Base-by-base conservation (phyloP, 257 asterid species). In the Fraxinus anomala region DNA sequence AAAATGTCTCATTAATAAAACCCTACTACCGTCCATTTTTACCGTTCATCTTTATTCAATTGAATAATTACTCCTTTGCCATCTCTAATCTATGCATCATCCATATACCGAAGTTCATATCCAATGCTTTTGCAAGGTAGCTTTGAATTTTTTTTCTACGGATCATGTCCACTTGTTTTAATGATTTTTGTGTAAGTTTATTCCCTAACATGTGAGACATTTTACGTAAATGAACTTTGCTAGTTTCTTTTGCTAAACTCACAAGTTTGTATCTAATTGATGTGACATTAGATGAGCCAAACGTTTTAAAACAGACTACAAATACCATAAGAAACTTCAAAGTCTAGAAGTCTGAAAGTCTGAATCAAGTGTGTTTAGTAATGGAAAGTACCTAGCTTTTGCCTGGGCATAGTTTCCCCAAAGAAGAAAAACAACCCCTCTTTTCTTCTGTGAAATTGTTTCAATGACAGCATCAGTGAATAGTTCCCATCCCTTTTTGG, bases 321-420 rank as follows among this genome's bases (percentile, higher is more conserved):
- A 8, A 61, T 61, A 63, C 34, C 69, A 63, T 63, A 23, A 63
- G n/a, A 63, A 63, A 24, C 17, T 63, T 63, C 34, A 8, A 63
- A 23, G 68, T 16, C 65, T 49, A 1, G 0, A 26, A 63, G 69
- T 16, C 65, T 49, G 5, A 0, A 26, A 63, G 69, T 63, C 69
- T 61, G 69, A 71, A 30, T 73, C 36, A 42, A 34, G 42, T 42
- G 68, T 49, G 79, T 36, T 28, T 63, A 42, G 6, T 54, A 59
- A 54, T 66, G 75, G 40, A 79, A 74, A 54, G 72, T 87, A 91
- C 98, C 93, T 79, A 68, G 95, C 87, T 87, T 94, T 94, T 76
- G 97, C 95, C 82, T 93, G 97, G 39, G 99, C 97, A 78, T 93
- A 92, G 85, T 96, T 96, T 81, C 99, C 99, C 99, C 99, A 96